phyloP scores from a whole-genome alignment of 257 asterid species.

The Penstemon davidsonii region DNA sequence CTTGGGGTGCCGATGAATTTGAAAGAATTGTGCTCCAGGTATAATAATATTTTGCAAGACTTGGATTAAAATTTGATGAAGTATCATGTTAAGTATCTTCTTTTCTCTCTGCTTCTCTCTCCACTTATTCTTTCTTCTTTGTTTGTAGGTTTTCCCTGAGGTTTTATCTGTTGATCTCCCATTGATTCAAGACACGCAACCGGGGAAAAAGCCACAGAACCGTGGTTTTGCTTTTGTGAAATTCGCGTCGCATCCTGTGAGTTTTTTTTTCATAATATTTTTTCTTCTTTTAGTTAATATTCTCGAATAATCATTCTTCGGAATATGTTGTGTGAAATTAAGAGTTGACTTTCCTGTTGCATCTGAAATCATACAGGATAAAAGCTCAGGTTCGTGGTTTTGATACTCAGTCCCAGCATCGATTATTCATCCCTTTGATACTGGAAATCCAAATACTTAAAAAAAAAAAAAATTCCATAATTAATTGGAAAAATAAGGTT shows the following conservation, averaged over 20 bases:
- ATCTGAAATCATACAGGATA: constrained; percentile 80
- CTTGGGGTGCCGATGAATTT: constrained; percentile 79
- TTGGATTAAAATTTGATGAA: not conserved
- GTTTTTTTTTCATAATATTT: constrained; percentile 34
- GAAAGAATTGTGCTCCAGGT: constrained; percentile 77
- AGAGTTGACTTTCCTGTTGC: constrained; percentile 62
- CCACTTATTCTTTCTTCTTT: constrained; percentile 19
- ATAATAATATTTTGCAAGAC: constrained; percentile 16
- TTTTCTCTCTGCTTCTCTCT: constrained; percentile 13
- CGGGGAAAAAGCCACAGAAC: constrained; percentile 63
- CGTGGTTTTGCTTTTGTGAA: constrained; percentile 94
- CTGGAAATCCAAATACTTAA: constrained; percentile 30
- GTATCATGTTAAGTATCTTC: constrained; percentile 9
- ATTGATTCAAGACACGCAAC: constrained; percentile 46
- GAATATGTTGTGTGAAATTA: constrained; percentile 34
- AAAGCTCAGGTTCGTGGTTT: constrained; percentile 86
- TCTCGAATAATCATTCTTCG: constrained; percentile 23
- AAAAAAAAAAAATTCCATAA: constrained; percentile 22
- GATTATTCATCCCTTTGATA: constrained; percentile 46
- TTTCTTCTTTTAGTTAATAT: constrained; percentile 23
- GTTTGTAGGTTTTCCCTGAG: constrained; percentile 71
- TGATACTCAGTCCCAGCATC: constrained; percentile 80
- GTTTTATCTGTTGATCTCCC: constrained; percentile 72
- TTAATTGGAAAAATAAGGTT: constrained; percentile 19
- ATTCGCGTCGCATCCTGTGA: constrained; percentile 84